phyloP scores from a whole-genome alignment of 768 basidiomycete species.

The Leucosporidium yakuticum region DNA sequence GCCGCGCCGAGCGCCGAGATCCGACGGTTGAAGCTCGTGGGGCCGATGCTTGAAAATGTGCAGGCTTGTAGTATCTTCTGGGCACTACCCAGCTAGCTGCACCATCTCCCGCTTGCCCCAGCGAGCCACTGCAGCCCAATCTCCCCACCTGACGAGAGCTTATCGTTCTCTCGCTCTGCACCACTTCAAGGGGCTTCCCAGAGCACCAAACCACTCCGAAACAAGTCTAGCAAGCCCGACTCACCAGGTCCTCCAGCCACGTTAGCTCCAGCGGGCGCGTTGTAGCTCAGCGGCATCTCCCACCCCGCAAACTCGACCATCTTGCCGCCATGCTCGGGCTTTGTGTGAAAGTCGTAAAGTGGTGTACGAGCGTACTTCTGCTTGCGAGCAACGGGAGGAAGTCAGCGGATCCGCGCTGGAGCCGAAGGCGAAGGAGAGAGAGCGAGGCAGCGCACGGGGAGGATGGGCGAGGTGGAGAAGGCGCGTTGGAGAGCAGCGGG shows the following conservation, averaged over 20 bases:
- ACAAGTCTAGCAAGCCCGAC: not conserved
- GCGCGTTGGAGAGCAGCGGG: not conserved
- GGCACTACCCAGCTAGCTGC: no score
- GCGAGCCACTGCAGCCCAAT: not conserved
- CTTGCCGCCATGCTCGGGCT: slow-evolving; percentile 62
- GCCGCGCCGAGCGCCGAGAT: no score
- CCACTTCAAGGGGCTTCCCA: not conserved
- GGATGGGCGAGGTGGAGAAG: not conserved
- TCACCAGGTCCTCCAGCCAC: slow-evolving; percentile 32
- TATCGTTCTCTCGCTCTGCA: no score
- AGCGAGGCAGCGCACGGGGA: no score
- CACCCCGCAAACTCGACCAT: slow-evolving; percentile 97
- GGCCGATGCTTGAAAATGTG: no score
- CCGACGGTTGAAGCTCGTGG: no score
- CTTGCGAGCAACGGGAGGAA: not conserved
- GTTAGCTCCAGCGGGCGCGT: slow-evolving; percentile 69
- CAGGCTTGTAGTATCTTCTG: no score
- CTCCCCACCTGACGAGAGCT: not conserved
- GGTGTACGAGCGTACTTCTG: slow-evolving; percentile 28
- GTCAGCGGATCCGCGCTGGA: not conserved
- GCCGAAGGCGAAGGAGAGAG: no score
- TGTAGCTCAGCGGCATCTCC: slow-evolving; percentile 87
- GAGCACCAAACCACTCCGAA: not conserved
- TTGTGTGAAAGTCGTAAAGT: slow-evolving; percentile 81
- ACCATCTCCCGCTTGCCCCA: slow-evolving; percentile 13